Evolutionary conservation across 129 eudicot species (phyloP).

Genomic region (Artemisia annua): DNA sequence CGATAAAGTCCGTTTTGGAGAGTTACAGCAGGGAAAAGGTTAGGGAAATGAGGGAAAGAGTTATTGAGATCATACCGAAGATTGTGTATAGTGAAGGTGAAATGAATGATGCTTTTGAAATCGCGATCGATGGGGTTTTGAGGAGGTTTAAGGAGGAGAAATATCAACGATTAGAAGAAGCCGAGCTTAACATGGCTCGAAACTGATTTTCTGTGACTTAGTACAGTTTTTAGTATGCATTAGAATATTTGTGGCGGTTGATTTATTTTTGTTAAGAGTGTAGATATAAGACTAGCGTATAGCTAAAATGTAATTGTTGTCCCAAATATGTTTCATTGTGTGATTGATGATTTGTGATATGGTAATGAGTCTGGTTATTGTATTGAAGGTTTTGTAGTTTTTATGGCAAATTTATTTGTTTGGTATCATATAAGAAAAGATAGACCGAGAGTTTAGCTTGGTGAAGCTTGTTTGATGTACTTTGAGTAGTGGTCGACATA

Average conservation of each 20-base stretch:
- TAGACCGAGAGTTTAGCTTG: no score
- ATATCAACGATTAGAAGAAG: conserved; percentile 23
- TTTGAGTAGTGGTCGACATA: no score
- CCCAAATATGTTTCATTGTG: no score
- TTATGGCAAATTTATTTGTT: no score
- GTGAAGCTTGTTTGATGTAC: no score
- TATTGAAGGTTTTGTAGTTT: no score
- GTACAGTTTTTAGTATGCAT: not conserved
- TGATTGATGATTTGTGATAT: no score
- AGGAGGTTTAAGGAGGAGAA: conserved; percentile 48
- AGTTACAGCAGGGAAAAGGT: conserved; percentile 46
- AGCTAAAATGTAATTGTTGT: no score
- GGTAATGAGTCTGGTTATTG: no score
- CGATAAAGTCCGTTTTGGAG: conserved; percentile 55
- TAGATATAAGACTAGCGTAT: no score
- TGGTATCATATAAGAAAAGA: no score
- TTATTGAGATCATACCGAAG: conserved; percentile 60
- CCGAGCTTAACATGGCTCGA: not conserved
- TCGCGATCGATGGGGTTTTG: conserved; percentile 62
- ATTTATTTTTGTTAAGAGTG: no score
- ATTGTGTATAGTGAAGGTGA: conserved; percentile 55
- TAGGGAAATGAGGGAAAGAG: conserved; percentile 69
- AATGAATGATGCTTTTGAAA: conserved; percentile 72
- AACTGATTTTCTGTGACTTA: not conserved
- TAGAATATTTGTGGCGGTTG: not conserved